Evolutionary conservation across 495 filamentous ascomycete species (phyloP).

Genomic region (Amniculicola lignicola): DNA sequence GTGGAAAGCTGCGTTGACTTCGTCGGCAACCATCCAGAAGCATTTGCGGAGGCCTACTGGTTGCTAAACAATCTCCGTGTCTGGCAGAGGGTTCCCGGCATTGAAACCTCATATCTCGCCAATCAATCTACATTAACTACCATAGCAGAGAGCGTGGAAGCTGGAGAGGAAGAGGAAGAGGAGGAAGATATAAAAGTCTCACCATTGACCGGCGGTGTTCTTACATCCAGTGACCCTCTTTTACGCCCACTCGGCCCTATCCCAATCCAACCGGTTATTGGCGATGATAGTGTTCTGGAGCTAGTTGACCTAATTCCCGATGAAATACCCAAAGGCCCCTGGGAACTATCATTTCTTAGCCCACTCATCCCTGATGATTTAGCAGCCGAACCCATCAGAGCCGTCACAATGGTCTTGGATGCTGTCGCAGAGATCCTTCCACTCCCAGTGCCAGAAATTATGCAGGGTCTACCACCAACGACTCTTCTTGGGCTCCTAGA

Average conservation of each 20-base stretch:
- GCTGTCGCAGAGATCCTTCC: too few species aligned
- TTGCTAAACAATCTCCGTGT: slow-evolving; percentile 20
- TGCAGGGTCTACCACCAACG: too few species aligned
- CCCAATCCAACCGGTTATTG: slow-evolving; percentile 9
- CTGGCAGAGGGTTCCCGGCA: slow-evolving; percentile 15
- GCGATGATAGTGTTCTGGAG: neutral
- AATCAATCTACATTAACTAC: neutral
- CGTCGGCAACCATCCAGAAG: slow-evolving; percentile 20
- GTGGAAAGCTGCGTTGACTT: slow-evolving; percentile 18
- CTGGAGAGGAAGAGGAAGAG: neutral
- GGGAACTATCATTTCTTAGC: too few species aligned
- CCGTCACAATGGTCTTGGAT: too few species aligned
- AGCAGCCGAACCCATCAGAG: too few species aligned
- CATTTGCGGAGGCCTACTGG: slow-evolving; percentile 28
- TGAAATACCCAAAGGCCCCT: too few species aligned
- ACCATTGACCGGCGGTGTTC: neutral
- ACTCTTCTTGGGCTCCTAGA: too few species aligned
- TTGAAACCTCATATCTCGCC: neutral
- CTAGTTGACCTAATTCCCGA: neutral
- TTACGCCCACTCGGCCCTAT: neutral
- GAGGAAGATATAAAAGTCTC: slow-evolving; percentile 1
- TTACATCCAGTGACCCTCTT: neutral
- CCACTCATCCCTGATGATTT: too few species aligned
- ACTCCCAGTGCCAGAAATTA: too few species aligned
- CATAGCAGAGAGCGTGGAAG: neutral